These are phyloP conservation scores for Stemphylium lycopersici DNA, from an alignment of 2,329 filamentous ascomycete species.

Conservation along the genomic window DNA sequence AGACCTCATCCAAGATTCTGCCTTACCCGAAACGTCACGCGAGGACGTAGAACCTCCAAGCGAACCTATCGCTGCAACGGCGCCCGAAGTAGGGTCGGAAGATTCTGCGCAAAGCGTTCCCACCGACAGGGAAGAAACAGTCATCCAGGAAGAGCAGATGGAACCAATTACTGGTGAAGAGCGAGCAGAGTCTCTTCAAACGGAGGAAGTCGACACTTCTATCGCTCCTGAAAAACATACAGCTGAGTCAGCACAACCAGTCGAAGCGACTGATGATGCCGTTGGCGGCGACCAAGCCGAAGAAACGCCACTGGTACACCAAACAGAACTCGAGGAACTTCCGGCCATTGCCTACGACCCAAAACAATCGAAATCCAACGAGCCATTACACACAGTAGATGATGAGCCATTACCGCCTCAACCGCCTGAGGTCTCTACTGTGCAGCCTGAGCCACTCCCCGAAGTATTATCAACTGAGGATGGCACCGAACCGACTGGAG, in stretches of 20 bases:
- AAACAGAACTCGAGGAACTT: not conserved
- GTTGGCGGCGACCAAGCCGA: not conserved
- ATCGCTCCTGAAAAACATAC: not conserved
- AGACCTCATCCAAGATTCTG: slow-evolving; percentile 2
- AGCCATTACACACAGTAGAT: slow-evolving; percentile 12
- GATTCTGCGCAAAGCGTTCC: not conserved
- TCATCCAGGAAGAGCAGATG: slow-evolving; percentile 1
- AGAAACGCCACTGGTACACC: not conserved
- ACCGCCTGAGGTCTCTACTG: not conserved
- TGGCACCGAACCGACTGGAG: not conserved
- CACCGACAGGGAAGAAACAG: not conserved
- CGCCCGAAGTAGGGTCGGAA: slow-evolving; percentile 1
- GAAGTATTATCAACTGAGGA: not conserved
- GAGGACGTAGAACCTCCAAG: not conserved
- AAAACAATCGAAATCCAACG: slow-evolving; percentile 2
- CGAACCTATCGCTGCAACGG: not conserved
- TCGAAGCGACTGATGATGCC: not conserved
- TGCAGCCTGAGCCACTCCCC: not conserved
- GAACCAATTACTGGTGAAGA: not conserved
- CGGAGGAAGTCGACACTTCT: not conserved
- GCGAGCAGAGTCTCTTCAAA: slow-evolving; percentile 1
- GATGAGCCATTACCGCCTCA: not conserved
- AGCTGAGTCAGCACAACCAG: slow-evolving; percentile 1
- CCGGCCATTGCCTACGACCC: not conserved
- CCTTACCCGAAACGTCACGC: not conserved